These are phyloP conservation scores for Podospora pseudocomata DNA, from an alignment of 495 filamentous ascomycete genomes.

Conservation along the genomic window DNA sequence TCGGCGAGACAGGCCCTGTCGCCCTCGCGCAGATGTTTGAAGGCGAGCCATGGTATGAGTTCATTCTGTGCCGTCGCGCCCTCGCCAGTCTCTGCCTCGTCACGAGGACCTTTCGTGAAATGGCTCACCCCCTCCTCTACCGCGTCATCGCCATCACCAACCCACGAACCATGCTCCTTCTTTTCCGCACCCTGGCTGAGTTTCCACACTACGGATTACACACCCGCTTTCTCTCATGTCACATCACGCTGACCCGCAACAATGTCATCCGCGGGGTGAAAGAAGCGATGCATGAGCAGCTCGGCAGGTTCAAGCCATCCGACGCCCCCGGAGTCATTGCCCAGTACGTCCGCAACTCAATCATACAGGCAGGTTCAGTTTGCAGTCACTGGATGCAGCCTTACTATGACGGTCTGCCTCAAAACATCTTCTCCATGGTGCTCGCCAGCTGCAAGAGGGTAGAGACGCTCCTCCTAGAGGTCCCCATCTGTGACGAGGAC, in stretches of 20 bases:
- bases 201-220: conserved; percentile 20
- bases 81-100: conserved; percentile 27
- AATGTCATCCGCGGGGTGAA: conserved; percentile 26
- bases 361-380: not conserved
- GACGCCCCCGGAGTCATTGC: not conserved
- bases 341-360: not conserved
- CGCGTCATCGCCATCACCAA: conserved; percentile 24
- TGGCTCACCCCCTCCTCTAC: conserved; percentile 32
- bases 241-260: conserved; percentile 28
- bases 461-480: conserved; percentile 30
- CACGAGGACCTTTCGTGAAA: conserved; percentile 16
- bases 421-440: conserved; percentile 25
- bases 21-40: conserved; percentile 27
- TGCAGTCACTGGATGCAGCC: not conserved
- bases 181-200: conserved; percentile 31
- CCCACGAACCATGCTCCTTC: conserved; percentile 24
- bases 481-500: conserved; percentile 27
- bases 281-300: conserved; percentile 14
- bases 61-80: conserved; percentile 30
- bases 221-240: conserved; percentile 31
- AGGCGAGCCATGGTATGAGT: conserved; percentile 34
- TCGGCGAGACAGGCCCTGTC: conserved; percentile 33
- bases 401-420: conserved; percentile 23
- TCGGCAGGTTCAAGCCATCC: conserved; percentile 12
- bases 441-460: conserved; percentile 24